These are phyloP conservation scores for Leccinum ochraceum DNA, from an alignment of 768 basidiomycete genomes.

Conservation along the genomic window DNA sequence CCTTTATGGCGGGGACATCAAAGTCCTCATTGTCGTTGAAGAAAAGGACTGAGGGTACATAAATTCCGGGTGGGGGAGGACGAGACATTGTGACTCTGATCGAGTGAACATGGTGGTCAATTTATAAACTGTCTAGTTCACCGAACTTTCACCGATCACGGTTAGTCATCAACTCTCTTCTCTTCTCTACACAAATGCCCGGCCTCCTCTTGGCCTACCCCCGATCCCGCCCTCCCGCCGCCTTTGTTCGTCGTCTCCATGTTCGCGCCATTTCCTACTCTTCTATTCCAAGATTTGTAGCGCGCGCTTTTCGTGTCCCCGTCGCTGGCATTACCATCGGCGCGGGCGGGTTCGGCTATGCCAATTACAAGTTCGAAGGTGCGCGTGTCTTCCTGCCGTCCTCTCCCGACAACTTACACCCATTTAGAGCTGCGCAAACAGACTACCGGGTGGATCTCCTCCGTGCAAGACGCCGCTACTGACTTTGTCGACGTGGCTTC, in stretches of 20 bases:
- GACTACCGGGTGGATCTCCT: conserved; percentile 63
- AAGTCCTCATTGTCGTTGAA: conserved; percentile 69
- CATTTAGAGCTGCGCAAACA: conserved; percentile 68
- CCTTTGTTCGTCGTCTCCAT: conserved; percentile 63
- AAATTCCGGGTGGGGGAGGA: conserved; percentile 22
- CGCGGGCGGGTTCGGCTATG: conserved; percentile 89
- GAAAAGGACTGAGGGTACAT: conserved; percentile 67
- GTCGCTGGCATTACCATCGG: conserved; percentile 88
- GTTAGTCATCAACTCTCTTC: not conserved
- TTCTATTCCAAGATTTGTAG: conserved; percentile 86
- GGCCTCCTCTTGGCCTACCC: too few relatives aligned
- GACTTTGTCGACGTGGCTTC: conserved; percentile 73
- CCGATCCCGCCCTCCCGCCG: conserved; percentile 27
- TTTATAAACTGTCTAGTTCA: too few relatives aligned
- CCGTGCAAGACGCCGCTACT: conserved; percentile 60
- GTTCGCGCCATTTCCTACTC: conserved; percentile 80
- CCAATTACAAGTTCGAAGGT: conserved; percentile 98
- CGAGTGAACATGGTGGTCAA: not conserved
- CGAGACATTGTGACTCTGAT: conserved; percentile 20
- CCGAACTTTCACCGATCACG: not conserved
- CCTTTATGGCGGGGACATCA: conserved; percentile 63
- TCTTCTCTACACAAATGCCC: too few relatives aligned
- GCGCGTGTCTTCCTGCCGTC: conserved; percentile 20
- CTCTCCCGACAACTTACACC: not conserved
- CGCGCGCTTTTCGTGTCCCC: conserved; percentile 85